Evolutionary conservation across 352 stramenopile genomes (phyloP).

Genomic region (Globisporangium solare): DNA sequence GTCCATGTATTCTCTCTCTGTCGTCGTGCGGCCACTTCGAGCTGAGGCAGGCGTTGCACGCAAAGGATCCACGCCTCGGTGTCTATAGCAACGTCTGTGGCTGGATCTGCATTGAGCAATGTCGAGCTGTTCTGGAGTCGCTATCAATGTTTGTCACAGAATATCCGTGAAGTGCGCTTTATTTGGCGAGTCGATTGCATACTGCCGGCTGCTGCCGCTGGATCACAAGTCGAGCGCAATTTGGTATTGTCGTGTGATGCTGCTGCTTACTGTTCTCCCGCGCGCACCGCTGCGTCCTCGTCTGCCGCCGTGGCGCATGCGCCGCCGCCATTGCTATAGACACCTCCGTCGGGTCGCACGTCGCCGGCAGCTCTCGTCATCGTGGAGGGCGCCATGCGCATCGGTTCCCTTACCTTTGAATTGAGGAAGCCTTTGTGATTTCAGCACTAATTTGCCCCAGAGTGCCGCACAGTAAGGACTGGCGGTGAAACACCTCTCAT

Average conservation of each 20-base stretch:
- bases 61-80: neutral
- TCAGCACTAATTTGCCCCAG: conserved; percentile 60
- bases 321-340: neutral
- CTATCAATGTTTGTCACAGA: neutral
- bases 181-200: neutral
- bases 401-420: conserved; percentile 57
- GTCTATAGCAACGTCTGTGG: neutral
- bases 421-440: conserved; percentile 88
- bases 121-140: too few relatives aligned
- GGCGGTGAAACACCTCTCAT: conserved; percentile 29
- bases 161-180: too few relatives aligned
- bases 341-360: neutral
- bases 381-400: neutral
- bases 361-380: neutral
- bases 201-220: neutral
- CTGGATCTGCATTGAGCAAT: neutral
- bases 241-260: too few relatives aligned
- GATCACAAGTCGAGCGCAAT: too few relatives aligned
- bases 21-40: too few relatives aligned
- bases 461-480: conserved; percentile 8
- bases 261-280: too few relatives aligned
- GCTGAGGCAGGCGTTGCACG: too few relatives aligned
- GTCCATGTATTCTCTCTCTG: neutral
- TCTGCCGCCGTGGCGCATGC: neutral
- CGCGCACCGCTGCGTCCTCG: neutral